A percentile compares a stretch with the other conserved stretches of the same genome.
phyloP scores from a whole-genome alignment of 306 rosid species.

The Trifolium fragiferum region DNA sequence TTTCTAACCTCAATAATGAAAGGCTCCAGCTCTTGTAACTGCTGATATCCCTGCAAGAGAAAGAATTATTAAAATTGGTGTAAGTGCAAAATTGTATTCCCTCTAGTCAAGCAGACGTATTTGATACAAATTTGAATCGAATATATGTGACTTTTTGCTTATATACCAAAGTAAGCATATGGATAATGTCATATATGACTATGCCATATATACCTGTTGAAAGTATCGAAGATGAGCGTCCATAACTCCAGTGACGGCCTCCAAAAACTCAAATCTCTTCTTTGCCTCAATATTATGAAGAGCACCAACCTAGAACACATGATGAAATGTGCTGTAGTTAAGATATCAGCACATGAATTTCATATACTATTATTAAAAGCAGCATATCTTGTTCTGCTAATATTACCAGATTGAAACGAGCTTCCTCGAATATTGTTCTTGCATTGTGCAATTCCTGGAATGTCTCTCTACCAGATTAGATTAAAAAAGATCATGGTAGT shows the following conservation, averaged over 20 bases:
- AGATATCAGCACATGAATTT: slow-evolving; percentile 25
- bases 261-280: slow-evolving; percentile 79
- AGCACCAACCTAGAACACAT: slow-evolving; percentile 59
- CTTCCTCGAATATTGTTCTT: slow-evolving; percentile 71
- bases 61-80: slow-evolving; percentile 25
- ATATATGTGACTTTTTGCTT: background rate
- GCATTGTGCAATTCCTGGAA: slow-evolving; percentile 84
- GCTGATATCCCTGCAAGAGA: slow-evolving; percentile 54
- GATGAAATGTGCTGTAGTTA: slow-evolving; percentile 34
- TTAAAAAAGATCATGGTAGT: slow-evolving; percentile 54
- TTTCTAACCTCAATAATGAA: slow-evolving; percentile 53
- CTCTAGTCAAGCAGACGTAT: background rate
- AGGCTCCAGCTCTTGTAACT: slow-evolving; percentile 59
- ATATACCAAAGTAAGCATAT: background rate
- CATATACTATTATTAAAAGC: slow-evolving; percentile 29
- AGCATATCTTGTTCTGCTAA: slow-evolving; percentile 38
- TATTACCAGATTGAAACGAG: slow-evolving; percentile 86
- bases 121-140: background rate
- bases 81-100: background rate
- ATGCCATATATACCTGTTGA: slow-evolving; percentile 62
- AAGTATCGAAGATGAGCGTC: slow-evolving; percentile 84
- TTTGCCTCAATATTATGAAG: slow-evolving; percentile 78
- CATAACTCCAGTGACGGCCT: slow-evolving; percentile 83
- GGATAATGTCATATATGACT: slow-evolving; percentile 11
- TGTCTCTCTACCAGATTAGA: slow-evolving; percentile 75